Percentiles rank a stretch among this genome's conserved stretches.
Evolutionary conservation across 768 basidiomycete species (phyloP).

Genomic region (Macrolepiota fuliginosa): DNA sequence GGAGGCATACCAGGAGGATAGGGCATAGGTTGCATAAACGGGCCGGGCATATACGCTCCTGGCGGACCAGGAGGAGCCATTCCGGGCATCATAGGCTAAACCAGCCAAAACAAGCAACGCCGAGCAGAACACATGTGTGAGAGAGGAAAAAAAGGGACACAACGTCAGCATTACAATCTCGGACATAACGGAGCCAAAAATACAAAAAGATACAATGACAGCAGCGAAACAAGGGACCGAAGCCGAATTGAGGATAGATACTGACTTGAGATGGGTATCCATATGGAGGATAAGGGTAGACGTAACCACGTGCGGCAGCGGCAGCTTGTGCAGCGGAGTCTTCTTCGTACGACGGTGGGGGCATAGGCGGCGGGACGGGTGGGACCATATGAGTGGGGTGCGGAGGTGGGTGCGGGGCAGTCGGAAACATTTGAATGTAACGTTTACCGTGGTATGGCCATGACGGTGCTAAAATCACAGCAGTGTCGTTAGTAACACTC

Average conservation of each 20-base stretch:
- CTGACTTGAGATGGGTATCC: constrained; percentile 73
- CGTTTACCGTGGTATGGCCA: constrained; percentile 95
- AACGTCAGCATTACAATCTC: not conserved
- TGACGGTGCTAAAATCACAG: constrained; percentile 47
- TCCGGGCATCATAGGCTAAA: constrained; percentile 80
- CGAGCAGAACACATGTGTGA: not conserved
- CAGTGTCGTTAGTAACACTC: not conserved
- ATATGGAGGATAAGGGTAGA: constrained; percentile 77
- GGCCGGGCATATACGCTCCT: constrained; percentile 74
- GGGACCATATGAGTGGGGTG: constrained; percentile 65
- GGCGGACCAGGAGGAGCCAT: constrained; percentile 79
- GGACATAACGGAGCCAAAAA: not conserved
- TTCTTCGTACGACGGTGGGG: constrained; percentile 79
- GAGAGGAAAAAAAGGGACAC: constrained; percentile 1
- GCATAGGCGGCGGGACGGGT: constrained; percentile 65
- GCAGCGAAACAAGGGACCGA: too few species aligned
- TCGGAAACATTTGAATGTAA: constrained; percentile 75
- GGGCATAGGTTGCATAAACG: constrained; percentile 83
- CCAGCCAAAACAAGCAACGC: not conserved
- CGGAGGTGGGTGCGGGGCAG: constrained; percentile 56
- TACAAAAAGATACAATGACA: not conserved
- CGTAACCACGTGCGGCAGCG: constrained; percentile 54
- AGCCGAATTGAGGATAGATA: constrained; percentile 10
- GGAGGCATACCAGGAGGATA: constrained; percentile 80
- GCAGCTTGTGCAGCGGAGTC: constrained; percentile 61